Evolutionary conservation across 106 monocot species (phyloP).

Genomic region (Apostasia ramifera): DNA sequence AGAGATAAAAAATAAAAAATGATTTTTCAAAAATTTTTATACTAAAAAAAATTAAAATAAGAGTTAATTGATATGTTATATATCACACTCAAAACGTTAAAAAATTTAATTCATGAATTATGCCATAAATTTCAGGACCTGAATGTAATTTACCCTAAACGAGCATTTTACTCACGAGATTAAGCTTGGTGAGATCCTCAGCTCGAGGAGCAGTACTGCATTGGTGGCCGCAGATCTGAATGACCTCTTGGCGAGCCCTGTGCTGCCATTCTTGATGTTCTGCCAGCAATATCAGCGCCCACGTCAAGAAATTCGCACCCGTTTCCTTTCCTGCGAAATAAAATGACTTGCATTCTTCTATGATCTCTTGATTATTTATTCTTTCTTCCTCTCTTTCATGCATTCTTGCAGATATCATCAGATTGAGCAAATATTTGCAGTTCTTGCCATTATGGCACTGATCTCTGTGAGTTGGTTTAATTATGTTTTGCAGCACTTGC

Average conservation of each 20-base stretch:
- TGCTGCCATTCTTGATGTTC: constrained; percentile 1
- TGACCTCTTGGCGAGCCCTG: background rate
- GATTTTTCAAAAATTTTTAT: too few relatives aligned
- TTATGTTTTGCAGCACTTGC: background rate
- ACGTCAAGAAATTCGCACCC: constrained; percentile 3
- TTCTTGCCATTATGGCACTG: background rate
- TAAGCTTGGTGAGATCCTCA: constrained; percentile 3
- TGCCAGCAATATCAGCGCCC: constrained; percentile 8
- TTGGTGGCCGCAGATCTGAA: background rate
- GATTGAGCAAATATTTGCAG: constrained; percentile 3
- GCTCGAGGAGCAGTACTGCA: background rate
- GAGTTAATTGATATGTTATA: too few relatives aligned
- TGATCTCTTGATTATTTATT: constrained; percentile 4
- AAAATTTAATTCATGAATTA: too few relatives aligned
- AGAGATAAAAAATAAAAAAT: too few relatives aligned
- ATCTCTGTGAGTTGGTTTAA: background rate
- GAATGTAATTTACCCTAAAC: too few relatives aligned
- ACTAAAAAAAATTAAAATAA: too few relatives aligned
- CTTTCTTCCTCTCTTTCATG: background rate
- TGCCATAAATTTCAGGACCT: too few relatives aligned
- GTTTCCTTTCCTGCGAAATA: constrained; percentile 7
- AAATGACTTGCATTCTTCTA: constrained; percentile 7
- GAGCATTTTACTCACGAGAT: background rate
- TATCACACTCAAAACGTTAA: too few relatives aligned
- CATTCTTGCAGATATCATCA: background rate